Percentiles rank a stretch among this genome's conserved stretches.
Conservation (phyloP, 768 basidiomycete species). For the Psilocybe sp. region DNA sequence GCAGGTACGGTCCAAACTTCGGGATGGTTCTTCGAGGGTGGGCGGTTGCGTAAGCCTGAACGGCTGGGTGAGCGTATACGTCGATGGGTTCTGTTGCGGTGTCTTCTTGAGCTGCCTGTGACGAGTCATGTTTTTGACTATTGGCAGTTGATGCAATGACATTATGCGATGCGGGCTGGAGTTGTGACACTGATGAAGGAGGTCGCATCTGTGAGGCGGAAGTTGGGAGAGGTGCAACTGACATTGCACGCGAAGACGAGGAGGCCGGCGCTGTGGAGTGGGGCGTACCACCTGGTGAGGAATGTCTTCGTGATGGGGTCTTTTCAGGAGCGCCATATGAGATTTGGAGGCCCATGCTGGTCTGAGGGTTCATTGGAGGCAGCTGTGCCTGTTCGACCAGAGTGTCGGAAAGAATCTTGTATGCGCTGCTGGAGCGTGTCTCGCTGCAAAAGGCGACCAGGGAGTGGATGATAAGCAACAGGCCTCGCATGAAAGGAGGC, state of each 20-base stretch:
- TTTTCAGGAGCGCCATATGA: conserved; percentile 15
- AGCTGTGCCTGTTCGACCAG: too few relatives aligned
- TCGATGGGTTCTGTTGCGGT: conserved; percentile 47
- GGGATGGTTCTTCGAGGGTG: conserved; percentile 87
- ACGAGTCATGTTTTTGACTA: conserved; percentile 21
- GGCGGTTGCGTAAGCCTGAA: conserved; percentile 75
- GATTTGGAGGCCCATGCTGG: conserved; percentile 22
- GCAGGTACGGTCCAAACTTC: conserved; percentile 92
- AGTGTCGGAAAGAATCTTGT: neutral
- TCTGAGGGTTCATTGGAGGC: conserved; percentile 10
- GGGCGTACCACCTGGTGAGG: conserved; percentile 11
- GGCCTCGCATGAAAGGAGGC: too few relatives aligned
- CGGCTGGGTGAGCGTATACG: conserved; percentile 83
- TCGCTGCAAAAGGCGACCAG: conserved; percentile 4
- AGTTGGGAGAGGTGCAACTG: conserved; percentile 17
- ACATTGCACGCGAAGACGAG: conserved; percentile 15
- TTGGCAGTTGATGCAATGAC: conserved; percentile 48
- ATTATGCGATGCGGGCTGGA: conserved; percentile 72
- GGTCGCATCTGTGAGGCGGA: conserved; percentile 8
- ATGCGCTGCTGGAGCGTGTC: neutral
- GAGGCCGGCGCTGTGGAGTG: conserved; percentile 11
- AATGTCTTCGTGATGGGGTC: conserved; percentile 16
- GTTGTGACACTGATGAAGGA: conserved; percentile 21
- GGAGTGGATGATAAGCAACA: too few relatives aligned
- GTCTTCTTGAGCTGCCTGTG: conserved; percentile 26